Percentiles rank a stretch among this genome's conserved stretches.
phyloP scores from a whole-genome alignment of 176 grass and related monocot genomes.

The Aegilops umbellulata region DNA sequence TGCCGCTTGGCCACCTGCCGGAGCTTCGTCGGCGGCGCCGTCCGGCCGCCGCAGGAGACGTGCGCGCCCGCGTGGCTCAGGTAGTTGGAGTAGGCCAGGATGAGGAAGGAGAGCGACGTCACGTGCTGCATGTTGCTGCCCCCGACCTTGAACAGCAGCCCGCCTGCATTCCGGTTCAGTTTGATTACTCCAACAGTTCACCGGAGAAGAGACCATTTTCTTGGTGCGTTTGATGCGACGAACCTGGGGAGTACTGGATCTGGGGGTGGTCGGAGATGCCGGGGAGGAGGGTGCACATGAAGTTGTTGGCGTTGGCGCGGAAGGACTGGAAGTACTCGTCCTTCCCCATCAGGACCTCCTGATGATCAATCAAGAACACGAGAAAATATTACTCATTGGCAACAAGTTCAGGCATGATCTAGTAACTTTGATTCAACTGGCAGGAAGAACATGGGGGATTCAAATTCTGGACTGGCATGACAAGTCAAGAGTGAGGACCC shows the following conservation, averaged over 20 bases:
- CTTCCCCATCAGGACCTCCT: constrained; percentile 90
- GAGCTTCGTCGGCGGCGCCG: constrained; percentile 51
- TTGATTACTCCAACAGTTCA: neutral
- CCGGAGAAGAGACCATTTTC: too few species aligned
- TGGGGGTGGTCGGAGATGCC: constrained; percentile 52
- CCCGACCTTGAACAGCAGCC: constrained; percentile 65
- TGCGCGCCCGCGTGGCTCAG: constrained; percentile 66
- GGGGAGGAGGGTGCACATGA: constrained; percentile 52
- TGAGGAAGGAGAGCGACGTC: constrained; percentile 74
- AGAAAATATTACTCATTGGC: neutral
- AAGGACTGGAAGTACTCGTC: constrained; percentile 56
- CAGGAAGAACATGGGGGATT: neutral
- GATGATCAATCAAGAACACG: constrained; percentile 19
- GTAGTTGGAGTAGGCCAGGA: constrained; percentile 75
- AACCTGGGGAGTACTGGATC: constrained; percentile 52
- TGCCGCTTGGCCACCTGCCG: constrained; percentile 66
- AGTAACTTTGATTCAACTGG: too few species aligned
- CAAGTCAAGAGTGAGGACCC: neutral
- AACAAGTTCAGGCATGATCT: neutral
- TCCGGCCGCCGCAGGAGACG: constrained; percentile 47
- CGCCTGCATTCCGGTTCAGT: constrained; percentile 25
- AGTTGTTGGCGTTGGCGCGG: constrained; percentile 42
- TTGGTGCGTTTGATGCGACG: too few species aligned
- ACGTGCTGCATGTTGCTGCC: constrained; percentile 87
- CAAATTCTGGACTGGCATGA: neutral